These are phyloP conservation scores for Hypoxylon sp. DNA, from an alignment of 2,329 filamentous ascomycete species.

Conservation along the genomic window DNA sequence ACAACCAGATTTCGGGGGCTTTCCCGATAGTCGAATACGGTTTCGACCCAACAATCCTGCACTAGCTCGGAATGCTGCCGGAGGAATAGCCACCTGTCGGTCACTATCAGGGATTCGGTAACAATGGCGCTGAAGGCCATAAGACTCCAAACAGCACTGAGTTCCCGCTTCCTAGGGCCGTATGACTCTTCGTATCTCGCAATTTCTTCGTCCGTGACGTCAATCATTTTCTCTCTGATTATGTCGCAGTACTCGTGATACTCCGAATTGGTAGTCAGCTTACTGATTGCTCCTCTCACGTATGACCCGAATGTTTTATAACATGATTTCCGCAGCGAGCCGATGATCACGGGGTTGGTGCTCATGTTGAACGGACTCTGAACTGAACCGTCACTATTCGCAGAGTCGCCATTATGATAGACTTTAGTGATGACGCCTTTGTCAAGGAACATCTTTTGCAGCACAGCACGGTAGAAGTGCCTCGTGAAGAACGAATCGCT, in stretches of 20 bases:
- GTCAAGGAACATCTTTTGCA: constrained; percentile 95
- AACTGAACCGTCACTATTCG: constrained; percentile 41
- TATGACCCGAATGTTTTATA: constrained; percentile 84
- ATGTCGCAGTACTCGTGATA: constrained; percentile 70
- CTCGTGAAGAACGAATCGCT: constrained; percentile 91
- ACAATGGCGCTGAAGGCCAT: constrained; percentile 96
- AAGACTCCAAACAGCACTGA: constrained; percentile 90
- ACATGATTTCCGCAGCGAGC: constrained; percentile 83
- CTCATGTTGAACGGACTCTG: constrained; percentile 67
- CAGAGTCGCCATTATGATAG: constrained; percentile 58
- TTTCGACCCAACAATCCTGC: constrained; percentile 87
- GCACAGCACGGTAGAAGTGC: constrained; percentile 91
- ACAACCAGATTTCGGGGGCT: constrained; percentile 95
- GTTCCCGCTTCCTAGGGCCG: constrained; percentile 78
- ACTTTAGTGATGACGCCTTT: constrained; percentile 79
- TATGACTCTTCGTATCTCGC: constrained; percentile 77
- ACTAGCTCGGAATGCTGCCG: constrained; percentile 81
- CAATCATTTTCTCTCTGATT: constrained; percentile 75
- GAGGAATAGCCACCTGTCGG: constrained; percentile 90
- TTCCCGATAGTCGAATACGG: constrained; percentile 88
- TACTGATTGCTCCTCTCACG: constrained; percentile 83
- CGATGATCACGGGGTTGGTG: constrained; percentile 87
- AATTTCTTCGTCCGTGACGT: constrained; percentile 82
- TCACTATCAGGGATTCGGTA: constrained; percentile 90
- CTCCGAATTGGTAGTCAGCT: constrained; percentile 73